Evolutionary conservation across 768 basidiomycete genomes (phyloP).

Genomic region (Naganishia kalamii): DNA sequence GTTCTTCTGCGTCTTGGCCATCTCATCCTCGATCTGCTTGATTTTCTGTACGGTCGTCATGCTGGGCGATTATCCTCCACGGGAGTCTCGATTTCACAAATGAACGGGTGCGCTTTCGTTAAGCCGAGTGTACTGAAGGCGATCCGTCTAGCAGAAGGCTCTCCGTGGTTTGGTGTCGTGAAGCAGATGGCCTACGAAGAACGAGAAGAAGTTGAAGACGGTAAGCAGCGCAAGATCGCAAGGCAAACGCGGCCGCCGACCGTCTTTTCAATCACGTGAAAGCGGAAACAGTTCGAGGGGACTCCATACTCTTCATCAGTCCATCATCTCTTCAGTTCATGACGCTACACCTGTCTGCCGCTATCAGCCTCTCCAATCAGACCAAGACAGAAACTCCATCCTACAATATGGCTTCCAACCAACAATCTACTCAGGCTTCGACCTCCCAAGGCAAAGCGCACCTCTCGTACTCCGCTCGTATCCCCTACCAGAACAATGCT

Average conservation of each 20-base stretch:
- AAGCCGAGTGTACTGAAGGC: neutral
- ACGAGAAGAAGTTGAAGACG: conserved; percentile 5
- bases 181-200: neutral
- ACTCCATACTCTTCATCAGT: too few species aligned
- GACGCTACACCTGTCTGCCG: neutral
- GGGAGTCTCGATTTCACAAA: too few species aligned
- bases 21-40: conserved; percentile 63
- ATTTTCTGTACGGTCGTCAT: conserved; percentile 65
- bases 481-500: conserved; percentile 53
- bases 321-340: too few species aligned
- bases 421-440: neutral
- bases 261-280: conserved; percentile 2
- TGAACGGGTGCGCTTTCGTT: neutral
- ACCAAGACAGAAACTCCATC: neutral
- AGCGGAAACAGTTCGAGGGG: neutral
- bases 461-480: conserved; percentile 37
- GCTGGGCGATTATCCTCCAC: neutral
- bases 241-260: conserved; percentile 6
- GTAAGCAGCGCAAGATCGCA: too few species aligned
- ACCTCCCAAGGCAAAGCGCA: conserved; percentile 19
- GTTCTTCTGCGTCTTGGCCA: conserved; percentile 64
- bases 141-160: neutral
- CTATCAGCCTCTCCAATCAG: neutral
- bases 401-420: too few species aligned
- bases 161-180: too few species aligned